Evolutionary conservation across 1,139 yeast genomes (phyloP), one percentile per base, ranked within the genome.

Genomic region (Arxiozyma bovina): DNA sequence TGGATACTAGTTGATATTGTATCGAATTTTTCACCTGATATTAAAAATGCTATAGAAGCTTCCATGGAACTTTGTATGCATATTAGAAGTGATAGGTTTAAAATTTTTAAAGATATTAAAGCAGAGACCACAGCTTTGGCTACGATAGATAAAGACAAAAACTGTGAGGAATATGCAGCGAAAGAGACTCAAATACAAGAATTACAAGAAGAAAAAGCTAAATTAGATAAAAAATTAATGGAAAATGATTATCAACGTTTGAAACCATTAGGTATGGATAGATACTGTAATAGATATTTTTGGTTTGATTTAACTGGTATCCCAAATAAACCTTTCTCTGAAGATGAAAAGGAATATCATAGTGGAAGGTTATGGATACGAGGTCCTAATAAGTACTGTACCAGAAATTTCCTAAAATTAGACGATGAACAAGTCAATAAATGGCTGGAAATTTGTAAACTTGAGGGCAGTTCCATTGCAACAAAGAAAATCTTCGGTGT

Each of bases 331-430:
- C 79, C 76, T 52, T 77, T 73, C 23, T 75, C 73, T 12, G 73
- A 73, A 15, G 74, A 72, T 5, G 70, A 67, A 3, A 66, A 65
- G 6, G 49, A 41, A 1, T 74, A 71, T 18, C 72, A 72, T n/a
- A 70, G 90, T 86, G 98, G 98, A 8, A 76, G 89, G 55, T 69
- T 93, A 43, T 91, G 97, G 96, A 79, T 93, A 2, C 98, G 91
- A 70, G 99, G 99, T 0, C 98, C 99, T 1, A 74, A 82, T 2
- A 74, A 75, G 23, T 85, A 81, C 52, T 96, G 90, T 61, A 67
- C 80, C 23, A 65, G 69, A 30, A 70, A 70, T 12, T 76, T 75
- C 52, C 68, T 82, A 54, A 66, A 73, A 20, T 55, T 78, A 23
- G 62, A 71, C 6, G 68, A 70, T 42, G 75, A 72, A 1, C 63